Conservation (phyloP, 1,284 basidiomycete genomes). For the Pterulicium gracile region DNA sequence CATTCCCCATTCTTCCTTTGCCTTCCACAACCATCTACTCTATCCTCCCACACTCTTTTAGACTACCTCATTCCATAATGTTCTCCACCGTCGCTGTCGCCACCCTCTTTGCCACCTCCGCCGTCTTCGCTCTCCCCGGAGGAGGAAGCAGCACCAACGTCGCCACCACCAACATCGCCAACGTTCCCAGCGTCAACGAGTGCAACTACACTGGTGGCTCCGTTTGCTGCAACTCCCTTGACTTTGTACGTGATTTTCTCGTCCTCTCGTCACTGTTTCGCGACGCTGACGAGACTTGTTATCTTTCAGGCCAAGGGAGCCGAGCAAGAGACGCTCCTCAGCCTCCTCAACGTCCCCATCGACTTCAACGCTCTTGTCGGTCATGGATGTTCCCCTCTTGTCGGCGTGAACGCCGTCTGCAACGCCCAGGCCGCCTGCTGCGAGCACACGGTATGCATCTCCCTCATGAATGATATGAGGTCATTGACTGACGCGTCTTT, state of each 20-base stretch:
- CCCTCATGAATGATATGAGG: not conserved
- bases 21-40: not conserved
- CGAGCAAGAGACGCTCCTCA: not conserved
- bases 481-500: not conserved
- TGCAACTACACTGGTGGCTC: not conserved
- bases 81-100: conserved; percentile 15
- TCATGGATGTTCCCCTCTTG: not conserved
- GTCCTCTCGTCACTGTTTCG: not conserved
- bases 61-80: conserved; percentile 13
- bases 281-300: not conserved
- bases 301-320: not conserved
- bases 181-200: not conserved
- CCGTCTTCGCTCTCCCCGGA: conserved; percentile 16
- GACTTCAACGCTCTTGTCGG: not conserved
- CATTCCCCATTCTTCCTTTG: not conserved
- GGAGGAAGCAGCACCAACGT: not conserved
- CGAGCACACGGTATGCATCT: conserved; percentile 1
- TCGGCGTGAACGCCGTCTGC: not conserved
- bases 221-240: not conserved
- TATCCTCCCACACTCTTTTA: not conserved
- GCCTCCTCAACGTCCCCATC: not conserved
- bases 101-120: conserved; percentile 22
- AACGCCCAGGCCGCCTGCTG: conserved; percentile 1
- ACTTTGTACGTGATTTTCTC: not conserved
- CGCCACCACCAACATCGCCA: not conserved